Base-by-base conservation (phyloP, 495 filamentous ascomycete species). In the Lophiotrema nucula region DNA sequence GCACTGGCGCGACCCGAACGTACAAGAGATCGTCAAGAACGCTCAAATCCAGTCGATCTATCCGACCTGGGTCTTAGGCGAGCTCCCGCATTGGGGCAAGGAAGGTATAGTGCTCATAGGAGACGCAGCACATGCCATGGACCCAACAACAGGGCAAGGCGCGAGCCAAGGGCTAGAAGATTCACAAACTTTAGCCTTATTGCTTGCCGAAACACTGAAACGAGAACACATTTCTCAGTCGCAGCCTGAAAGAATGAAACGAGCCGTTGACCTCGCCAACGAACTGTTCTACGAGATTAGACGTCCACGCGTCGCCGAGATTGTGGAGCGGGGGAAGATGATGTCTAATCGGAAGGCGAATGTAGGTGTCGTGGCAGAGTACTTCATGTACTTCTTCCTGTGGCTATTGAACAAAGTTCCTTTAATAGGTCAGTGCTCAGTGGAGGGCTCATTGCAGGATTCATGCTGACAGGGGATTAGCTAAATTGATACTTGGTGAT, bases 11-110 rank as follows among this genome's bases (percentile, higher is more conserved):
- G 77, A 83, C 45, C 81, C 81, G 0, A 72, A 79, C 15, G 67
- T 84, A 22, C 71, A 72, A 38, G 67, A 72, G 23, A 73, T 82
- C 37, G 51, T 83, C 4, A 39, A 58, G 11, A 63, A 64, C 1
- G 60, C 73, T 0, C 47, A 67, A 0, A 70, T 83, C 3, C 63
- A 79, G 35, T 75, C 64, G 58, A 72, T 83, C 54, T 83, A 81
- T 57, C 80, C 80, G 19, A 79, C 74, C 10, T 83, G 78, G 76
- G 78, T 75, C 4, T 67, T 74, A 2, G 76, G 76, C 4, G 66
- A 72, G 21, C 73, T 84, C 24, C 76, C 77, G 6, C 72, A 67
- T 12, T 83, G 77, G 78, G 70, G 65, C 38, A 38, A 61, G 33
- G 38, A 60, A 5, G 65, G 65, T 5, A 44, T 67, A 18, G 53